These are phyloP conservation scores for Fusarium verticillioides DNA, from an alignment of 2,329 filamentous ascomycete genomes.

Conservation along the genomic window DNA sequence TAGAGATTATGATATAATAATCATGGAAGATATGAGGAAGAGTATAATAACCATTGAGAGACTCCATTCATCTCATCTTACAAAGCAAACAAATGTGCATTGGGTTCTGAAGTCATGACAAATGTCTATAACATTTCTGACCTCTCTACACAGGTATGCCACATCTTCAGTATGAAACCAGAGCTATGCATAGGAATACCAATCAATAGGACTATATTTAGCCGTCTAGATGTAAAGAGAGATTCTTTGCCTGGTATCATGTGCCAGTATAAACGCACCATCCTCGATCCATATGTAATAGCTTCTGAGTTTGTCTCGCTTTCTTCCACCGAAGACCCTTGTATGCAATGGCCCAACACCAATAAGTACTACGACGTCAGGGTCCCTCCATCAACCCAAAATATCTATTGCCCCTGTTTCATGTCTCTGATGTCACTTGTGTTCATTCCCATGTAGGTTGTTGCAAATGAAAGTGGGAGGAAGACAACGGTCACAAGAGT, in stretches of 20 bases:
- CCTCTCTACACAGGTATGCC: fast-evolving
- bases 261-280: fast-evolving
- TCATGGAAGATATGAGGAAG: not conserved
- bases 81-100: too few species aligned
- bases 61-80: not conserved
- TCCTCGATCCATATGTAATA: not conserved
- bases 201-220: not conserved
- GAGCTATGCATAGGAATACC: not conserved
- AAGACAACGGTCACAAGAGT: not conserved
- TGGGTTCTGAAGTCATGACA: not conserved
- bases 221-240: not conserved
- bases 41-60: not conserved
- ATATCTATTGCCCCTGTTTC: not conserved
- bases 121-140: not conserved
- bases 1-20: not conserved
- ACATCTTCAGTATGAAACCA: not conserved
- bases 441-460: not conserved
- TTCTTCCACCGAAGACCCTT: not conserved
- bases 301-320: not conserved
- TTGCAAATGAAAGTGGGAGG: not conserved
- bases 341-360: not conserved
- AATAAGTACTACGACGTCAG: not conserved
- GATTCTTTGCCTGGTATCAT: not conserved
- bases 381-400: not conserved
- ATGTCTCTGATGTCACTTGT: not conserved